Percentiles rank a stretch among this genome's conserved stretches.
These are phyloP conservation scores for Paecilomyces variotii DNA, from an alignment of 2,329 filamentous ascomycete genomes.

Conservation along the genomic window DNA sequence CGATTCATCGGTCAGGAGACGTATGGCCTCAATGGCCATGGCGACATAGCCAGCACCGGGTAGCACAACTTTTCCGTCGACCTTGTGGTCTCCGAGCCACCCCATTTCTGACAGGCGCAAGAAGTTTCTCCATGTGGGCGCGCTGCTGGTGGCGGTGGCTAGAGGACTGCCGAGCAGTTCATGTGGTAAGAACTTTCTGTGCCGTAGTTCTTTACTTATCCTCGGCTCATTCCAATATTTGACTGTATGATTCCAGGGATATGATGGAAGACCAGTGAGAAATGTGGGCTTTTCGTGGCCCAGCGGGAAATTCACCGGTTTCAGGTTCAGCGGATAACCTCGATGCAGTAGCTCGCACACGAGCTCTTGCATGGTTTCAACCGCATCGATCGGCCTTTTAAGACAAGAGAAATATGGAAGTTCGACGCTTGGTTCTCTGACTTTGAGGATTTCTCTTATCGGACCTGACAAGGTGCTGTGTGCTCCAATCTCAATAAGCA, in stretches of 20 bases:
- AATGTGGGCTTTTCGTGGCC: neutral
- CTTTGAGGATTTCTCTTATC: constrained; percentile 1
- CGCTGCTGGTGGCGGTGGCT: too few relatives aligned
- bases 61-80: too few relatives aligned
- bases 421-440: neutral
- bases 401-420: constrained; percentile 5
- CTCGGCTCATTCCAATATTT: constrained; percentile 11
- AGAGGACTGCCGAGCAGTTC: too few relatives aligned
- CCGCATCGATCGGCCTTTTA: constrained; percentile 1
- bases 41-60: too few relatives aligned
- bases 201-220: constrained; percentile 1
- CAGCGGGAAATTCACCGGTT: neutral
- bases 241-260: constrained; percentile 7
- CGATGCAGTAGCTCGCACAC: neutral
- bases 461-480: constrained; percentile 25
- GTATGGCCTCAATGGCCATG: neutral
- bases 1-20: neutral
- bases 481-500: constrained; percentile 21
- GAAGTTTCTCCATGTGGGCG: too few relatives aligned
- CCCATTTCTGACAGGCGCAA: too few relatives aligned
- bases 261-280: constrained; percentile 3
- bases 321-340: neutral
- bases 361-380: neutral
- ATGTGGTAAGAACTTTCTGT: too few relatives aligned
- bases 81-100: too few relatives aligned